phyloP scores from a whole-genome alignment of 2,329 filamentous ascomycete genomes.

The Fusarium floridanum region DNA sequence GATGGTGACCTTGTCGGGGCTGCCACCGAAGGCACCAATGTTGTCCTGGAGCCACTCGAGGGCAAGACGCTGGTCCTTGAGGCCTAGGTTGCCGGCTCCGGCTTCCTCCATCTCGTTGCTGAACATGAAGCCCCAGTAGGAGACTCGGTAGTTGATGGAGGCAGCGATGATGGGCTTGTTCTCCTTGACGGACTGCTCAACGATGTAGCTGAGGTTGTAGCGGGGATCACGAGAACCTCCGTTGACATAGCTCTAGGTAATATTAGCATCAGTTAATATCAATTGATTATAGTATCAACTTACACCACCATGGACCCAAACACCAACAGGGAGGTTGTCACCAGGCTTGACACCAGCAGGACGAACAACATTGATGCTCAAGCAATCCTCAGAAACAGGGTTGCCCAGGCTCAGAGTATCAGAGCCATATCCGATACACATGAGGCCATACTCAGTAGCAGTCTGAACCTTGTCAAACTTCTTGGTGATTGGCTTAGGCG shows the following conservation, averaged over 20 bases:
- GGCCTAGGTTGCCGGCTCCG: constrained; percentile 63
- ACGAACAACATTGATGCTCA: constrained; percentile 45
- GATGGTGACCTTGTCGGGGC: constrained; percentile 61
- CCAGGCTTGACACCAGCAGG: constrained; percentile 44
- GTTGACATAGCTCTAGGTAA: constrained; percentile 40
- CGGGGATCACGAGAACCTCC: constrained; percentile 50
- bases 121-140: constrained; percentile 65
- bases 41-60: constrained; percentile 65
- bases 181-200: constrained; percentile 61
- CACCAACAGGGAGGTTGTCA: constrained; percentile 65
- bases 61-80: constrained; percentile 63
- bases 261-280: constrained; percentile 12
- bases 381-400: constrained; percentile 43
- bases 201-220: constrained; percentile 73
- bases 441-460: constrained; percentile 61
- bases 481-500: constrained; percentile 62
- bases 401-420: constrained; percentile 43
- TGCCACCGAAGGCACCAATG: constrained; percentile 63
- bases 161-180: constrained; percentile 64
- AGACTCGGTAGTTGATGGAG: constrained; percentile 64
- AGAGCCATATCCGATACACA: constrained; percentile 65
- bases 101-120: constrained; percentile 57
- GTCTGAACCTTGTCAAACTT: constrained; percentile 56
- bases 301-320: constrained; percentile 69
- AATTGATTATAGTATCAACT: constrained; percentile 1